A percentile compares a stretch with the other conserved stretches of the same genome.
Conservation (phyloP, 139 green algal species). For the Eudorina sp. region DNA sequence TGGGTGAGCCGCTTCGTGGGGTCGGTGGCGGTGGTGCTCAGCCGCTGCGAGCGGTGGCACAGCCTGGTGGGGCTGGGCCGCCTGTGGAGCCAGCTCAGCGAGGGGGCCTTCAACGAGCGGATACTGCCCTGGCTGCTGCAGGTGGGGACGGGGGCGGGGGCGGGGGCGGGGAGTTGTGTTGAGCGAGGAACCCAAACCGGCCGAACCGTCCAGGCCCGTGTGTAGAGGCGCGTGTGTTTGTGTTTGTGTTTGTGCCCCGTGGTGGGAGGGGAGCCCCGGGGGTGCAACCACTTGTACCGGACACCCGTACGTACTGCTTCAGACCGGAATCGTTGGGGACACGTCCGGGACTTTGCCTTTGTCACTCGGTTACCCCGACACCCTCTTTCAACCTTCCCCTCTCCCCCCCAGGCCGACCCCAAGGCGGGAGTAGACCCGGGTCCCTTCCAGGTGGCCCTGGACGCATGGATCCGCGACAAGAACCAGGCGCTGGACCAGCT, state of each 20-base stretch:
- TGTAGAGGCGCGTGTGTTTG: too few relatives aligned
- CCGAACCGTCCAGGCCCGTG: too few relatives aligned
- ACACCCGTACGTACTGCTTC: too few relatives aligned
- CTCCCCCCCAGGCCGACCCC: conserved; percentile 30
- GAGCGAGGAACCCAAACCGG: too few relatives aligned
- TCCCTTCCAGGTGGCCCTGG: conserved; percentile 49
- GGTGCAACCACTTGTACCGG: too few relatives aligned
- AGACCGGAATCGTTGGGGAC: too few relatives aligned
- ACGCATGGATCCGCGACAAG: conserved; percentile 64
- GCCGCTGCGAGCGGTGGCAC: conserved; percentile 60
- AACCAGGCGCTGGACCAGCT: conserved; percentile 64
- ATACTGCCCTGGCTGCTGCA: conserved; percentile 62
- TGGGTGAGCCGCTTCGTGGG: conserved; percentile 55
- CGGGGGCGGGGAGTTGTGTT: background rate
- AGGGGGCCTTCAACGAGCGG: conserved; percentile 66
- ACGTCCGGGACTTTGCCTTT: too few relatives aligned
- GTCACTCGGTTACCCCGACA: too few relatives aligned
- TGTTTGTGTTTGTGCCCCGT: too few relatives aligned
- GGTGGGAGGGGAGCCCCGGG: too few relatives aligned
- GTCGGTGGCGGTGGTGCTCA: conserved; percentile 55
- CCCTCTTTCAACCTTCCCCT: too few relatives aligned
- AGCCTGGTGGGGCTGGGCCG: conserved; percentile 52
- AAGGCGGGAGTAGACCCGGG: conserved; percentile 46
- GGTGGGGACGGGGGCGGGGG: background rate
- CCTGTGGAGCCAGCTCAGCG: conserved; percentile 51